Conservation (phyloP, 2,329 filamentous ascomycete genomes). For the Hortaea werneckii region DNA sequence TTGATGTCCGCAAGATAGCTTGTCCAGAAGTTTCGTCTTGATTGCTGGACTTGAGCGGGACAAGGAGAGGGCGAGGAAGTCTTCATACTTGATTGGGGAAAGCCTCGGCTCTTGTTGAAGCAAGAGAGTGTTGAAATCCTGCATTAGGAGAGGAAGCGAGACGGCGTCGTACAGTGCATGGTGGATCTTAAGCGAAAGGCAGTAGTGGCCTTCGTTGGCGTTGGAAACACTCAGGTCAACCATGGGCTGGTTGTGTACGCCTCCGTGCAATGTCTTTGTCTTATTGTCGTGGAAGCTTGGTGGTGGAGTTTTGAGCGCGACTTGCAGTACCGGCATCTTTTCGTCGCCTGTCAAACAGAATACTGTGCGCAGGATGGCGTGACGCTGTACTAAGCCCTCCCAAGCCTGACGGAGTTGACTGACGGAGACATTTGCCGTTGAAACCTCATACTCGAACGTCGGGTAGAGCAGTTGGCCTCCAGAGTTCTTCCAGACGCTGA, state of each 20-base stretch:
- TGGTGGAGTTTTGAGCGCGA: conserved; percentile 39
- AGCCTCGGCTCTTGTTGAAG: conserved; percentile 10
- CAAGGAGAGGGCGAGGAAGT: conserved; percentile 31
- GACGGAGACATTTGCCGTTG: conserved; percentile 26
- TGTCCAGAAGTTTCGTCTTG: conserved; percentile 41
- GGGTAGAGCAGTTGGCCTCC: conserved; percentile 61
- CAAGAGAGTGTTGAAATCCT: conserved; percentile 39
- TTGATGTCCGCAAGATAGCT: conserved; percentile 32
- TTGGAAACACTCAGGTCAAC: conserved; percentile 11
- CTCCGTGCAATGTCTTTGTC: neutral
- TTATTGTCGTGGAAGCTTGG: conserved; percentile 23
- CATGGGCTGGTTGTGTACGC: conserved; percentile 10
- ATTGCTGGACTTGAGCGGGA: neutral
- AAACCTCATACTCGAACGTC: conserved; percentile 53
- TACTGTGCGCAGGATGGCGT: conserved; percentile 58
- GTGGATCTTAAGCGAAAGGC: conserved; percentile 51
- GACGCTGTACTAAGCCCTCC: conserved; percentile 43
- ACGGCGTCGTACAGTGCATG: conserved; percentile 84
- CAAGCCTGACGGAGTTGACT: conserved; percentile 49
- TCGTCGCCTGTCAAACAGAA: conserved; percentile 46
- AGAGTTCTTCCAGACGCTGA: conserved; percentile 64
- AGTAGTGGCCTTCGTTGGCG: conserved; percentile 9
- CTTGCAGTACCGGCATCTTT: conserved; percentile 51
- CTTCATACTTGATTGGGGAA: conserved; percentile 25
- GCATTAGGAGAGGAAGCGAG: conserved; percentile 57